Conservation (phyloP, 1,284 basidiomycete species). For the Leccinum solheimii region DNA sequence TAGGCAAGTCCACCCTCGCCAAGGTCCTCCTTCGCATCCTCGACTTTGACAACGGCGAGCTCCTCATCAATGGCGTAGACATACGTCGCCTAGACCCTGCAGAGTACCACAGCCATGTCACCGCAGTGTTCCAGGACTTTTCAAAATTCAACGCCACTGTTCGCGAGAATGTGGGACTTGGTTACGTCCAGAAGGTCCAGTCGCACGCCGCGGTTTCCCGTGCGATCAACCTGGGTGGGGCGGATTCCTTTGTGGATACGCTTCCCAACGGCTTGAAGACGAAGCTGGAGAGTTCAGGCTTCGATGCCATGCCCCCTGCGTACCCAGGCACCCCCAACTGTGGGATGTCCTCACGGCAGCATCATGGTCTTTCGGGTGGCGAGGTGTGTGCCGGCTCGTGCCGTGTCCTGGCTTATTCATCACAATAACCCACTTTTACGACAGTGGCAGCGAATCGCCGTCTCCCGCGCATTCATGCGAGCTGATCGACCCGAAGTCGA, state of each 20-base stretch:
- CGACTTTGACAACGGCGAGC: constrained; percentile 65
- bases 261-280: constrained; percentile 70
- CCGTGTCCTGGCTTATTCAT: constrained; percentile 11
- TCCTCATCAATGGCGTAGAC: constrained; percentile 68
- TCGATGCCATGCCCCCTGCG: constrained; percentile 49
- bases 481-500: constrained; percentile 72
- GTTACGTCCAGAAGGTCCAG: constrained; percentile 59
- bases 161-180: constrained; percentile 77
- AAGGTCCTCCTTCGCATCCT: constrained; percentile 75
- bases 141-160: constrained; percentile 73
- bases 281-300: constrained; percentile 59
- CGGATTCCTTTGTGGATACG: constrained; percentile 57
- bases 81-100: constrained; percentile 60
- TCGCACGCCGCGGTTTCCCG: constrained; percentile 52
- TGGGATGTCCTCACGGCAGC: constrained; percentile 34
- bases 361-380: constrained; percentile 74
- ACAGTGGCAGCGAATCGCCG: constrained; percentile 84
- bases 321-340: constrained; percentile 25
- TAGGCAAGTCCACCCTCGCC: constrained; percentile 81
- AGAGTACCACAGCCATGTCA: constrained; percentile 70
- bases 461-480: constrained; percentile 82
- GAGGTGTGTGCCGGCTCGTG: constrained; percentile 50
- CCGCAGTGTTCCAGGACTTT: constrained; percentile 83
- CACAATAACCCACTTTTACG: constrained; percentile 24
- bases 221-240: constrained; percentile 68